Evolutionary conservation across 164 flowering plant species (phyloP), one percentile per base, ranked within the genome.

Genomic region (Kingdonia uniflora): DNA sequence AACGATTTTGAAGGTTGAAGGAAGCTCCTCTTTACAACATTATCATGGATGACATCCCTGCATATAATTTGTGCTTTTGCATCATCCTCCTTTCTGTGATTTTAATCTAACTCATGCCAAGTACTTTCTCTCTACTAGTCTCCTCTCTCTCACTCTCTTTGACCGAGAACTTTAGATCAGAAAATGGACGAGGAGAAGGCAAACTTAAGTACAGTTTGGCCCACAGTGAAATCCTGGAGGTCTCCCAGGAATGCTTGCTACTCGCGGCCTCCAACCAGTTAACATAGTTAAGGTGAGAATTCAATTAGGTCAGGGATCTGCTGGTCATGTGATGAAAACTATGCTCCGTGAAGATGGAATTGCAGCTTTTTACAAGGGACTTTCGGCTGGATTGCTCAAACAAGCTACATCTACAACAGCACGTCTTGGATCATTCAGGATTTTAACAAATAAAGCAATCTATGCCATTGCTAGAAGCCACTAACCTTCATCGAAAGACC

Each of bases 331-430:
- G 41, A 73, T 94, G 2, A 81, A 26, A 73, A 85, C 59, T 61
- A 91, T 91, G 98, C 77, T 91, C 51, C 71, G 69, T 22, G 76
- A 87, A 15, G 90, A 91, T 60, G 98, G 96, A 17, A 0, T 91
- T 49, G 85, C 87, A 16, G 90, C 96, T 19, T 82, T 92, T 26
- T 92, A 86, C 76, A 88, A 86, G 97, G 97, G 95, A 14, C 59
- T 84, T n/a, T 79, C 90, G 51, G 95, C 95, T 61, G 97, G 97
- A 37, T 63, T 89, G 62, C 94, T 90, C 5, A 77, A 95, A 56
- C 97, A 90, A 71, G 97, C 97, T 54, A 90, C 95, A 24, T 90
- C 87, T 62, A 90, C 97, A 60, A 90, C 97, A 42, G 95, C 97
- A 11, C 75, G 97, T 5, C 95, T 90, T 67, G 97, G 97, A 52